Percentiles rank a stretch among this genome's conserved stretches.
phyloP scores from a whole-genome alignment of 345 rosid genomes.

The Pseudoturritis turrita region DNA sequence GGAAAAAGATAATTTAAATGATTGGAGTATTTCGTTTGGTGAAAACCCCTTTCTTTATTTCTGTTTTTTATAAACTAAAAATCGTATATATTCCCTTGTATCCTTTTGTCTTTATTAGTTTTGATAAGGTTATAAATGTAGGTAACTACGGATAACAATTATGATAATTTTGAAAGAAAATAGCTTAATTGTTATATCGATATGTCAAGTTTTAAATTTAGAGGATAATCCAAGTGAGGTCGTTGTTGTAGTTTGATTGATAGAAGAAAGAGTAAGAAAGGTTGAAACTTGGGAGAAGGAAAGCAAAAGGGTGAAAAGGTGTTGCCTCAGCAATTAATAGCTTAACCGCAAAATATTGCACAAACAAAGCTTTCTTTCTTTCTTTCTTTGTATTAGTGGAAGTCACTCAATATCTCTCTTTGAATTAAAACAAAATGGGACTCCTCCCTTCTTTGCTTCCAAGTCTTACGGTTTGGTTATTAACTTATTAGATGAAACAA shows the following conservation, averaged over 20 bases:
- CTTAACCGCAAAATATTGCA: conserved; percentile 76
- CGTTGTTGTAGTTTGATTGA: conserved; percentile 4
- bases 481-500: conserved; percentile 5
- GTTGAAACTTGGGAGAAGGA: conserved; percentile 13
- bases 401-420: conserved; percentile 47
- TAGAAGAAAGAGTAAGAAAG: conserved; percentile 16
- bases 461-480: conserved; percentile 28
- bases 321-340: conserved; percentile 41
- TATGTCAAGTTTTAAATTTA: not conserved
- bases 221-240: not conserved
- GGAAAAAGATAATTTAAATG: conserved; percentile 21
- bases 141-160: conserved; percentile 19
- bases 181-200: not conserved
- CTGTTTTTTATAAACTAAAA: not conserved
- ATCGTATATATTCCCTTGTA: conserved; percentile 18
- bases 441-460: conserved; percentile 33
- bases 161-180: not conserved
- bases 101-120: conserved; percentile 23
- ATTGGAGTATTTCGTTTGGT: conserved; percentile 34
- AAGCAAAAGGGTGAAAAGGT: conserved; percentile 27
- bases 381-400: conserved; percentile 39
- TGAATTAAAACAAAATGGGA: not conserved
- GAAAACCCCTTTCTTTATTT: conserved; percentile 4
- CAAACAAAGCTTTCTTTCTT: conserved; percentile 29
- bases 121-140: conserved; percentile 28